Base-by-base conservation (phyloP, 768 basidiomycete species). In the Clitopilus hobsonii region DNA sequence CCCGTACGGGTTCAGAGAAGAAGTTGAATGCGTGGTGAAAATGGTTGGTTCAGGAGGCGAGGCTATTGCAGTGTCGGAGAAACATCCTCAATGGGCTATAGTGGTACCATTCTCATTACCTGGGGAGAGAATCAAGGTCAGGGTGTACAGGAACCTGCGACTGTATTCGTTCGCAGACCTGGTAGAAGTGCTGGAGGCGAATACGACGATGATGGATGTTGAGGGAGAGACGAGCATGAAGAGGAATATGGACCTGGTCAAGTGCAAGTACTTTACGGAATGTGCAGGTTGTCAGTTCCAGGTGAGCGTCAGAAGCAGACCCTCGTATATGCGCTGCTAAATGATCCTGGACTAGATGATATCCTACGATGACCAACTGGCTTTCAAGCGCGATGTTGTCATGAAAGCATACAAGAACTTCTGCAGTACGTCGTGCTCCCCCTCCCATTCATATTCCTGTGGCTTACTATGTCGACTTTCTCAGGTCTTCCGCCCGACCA, bases 201-300 rank as follows among this genome's bases (percentile, higher is more conserved):
- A 89, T 66, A 57, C 66, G 0, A 79, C 77, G 32, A 70, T 89
- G 54, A 74, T 94, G 52, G 90, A 41, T 94, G 60, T 74, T 82
- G 60, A 75, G 68, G 25, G 3, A 6, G 6, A 48, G 7, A 25
- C 20, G n/a, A 18, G 11, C 8, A 41, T 41, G 38, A 41, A 18
- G 18, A 41, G 38, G 18, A 20, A 41, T 20, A 41, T 41, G 38
- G 8, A 10, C 38, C 73, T 82, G 22, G 80, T 90, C 0, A 74
- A 78, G 57, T 98, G 96, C 72, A 82, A 84, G 58, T 94, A 98
- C 67, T 98, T 97, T 73, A 89, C 89, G 0, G 74, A 72, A 32
- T 98, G 95, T 69, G 91, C 83, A 0, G 96, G 96, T 1, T 99
- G 96, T 67, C 96, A 98, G 69, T 93, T 94, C 67, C 94, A 97